Percentiles rank a stretch among this genome's conserved stretches.
Evolutionary conservation across 306 rosid genomes (phyloP).

Genomic region (Cucurbita maxima): DNA sequence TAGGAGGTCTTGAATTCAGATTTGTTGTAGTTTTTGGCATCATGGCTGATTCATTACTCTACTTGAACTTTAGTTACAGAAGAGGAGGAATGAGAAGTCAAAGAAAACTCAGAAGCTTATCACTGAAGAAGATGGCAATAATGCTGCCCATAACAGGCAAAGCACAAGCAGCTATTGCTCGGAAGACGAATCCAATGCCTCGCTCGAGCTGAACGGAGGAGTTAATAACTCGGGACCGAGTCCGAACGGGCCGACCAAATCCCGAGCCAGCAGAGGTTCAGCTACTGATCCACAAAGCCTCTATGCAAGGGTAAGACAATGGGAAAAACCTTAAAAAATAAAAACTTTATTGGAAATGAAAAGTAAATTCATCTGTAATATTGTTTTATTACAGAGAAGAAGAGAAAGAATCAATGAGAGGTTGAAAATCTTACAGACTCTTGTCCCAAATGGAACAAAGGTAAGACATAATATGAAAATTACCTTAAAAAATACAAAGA

Average conservation of each 20-base stretch:
- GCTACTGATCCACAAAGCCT: slow-evolving; percentile 73
- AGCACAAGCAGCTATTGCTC: slow-evolving; percentile 49
- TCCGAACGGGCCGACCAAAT: slow-evolving; percentile 25
- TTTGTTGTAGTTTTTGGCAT: no score
- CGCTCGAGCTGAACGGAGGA: slow-evolving; percentile 21
- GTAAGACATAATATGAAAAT: slow-evolving; percentile 13
- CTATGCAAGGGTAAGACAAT: slow-evolving; percentile 57
- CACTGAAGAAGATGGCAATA: slow-evolving; percentile 29
- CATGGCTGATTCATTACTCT: not conserved
- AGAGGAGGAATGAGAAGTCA: slow-evolving; percentile 23
- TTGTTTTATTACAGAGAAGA: slow-evolving; percentile 48
- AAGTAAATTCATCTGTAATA: not conserved
- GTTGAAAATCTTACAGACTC: slow-evolving; percentile 56
- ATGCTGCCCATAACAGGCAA: slow-evolving; percentile 23
- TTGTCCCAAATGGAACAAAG: slow-evolving; percentile 93
- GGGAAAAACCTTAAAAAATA: not conserved
- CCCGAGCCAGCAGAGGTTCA: slow-evolving; percentile 41
- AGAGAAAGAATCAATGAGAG: slow-evolving; percentile 94
- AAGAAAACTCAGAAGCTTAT: slow-evolving; percentile 32
- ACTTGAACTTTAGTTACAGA: slow-evolving; percentile 16
- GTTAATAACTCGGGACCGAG: slow-evolving; percentile 26
- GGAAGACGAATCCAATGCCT: slow-evolving; percentile 46
- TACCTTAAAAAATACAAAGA: not conserved
- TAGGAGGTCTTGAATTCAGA: no score
- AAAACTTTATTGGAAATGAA: not conserved